These are phyloP conservation scores for Pochonia chlamydosporia DNA, from an alignment of 2,329 filamentous ascomycete species.

Conservation along the genomic window DNA sequence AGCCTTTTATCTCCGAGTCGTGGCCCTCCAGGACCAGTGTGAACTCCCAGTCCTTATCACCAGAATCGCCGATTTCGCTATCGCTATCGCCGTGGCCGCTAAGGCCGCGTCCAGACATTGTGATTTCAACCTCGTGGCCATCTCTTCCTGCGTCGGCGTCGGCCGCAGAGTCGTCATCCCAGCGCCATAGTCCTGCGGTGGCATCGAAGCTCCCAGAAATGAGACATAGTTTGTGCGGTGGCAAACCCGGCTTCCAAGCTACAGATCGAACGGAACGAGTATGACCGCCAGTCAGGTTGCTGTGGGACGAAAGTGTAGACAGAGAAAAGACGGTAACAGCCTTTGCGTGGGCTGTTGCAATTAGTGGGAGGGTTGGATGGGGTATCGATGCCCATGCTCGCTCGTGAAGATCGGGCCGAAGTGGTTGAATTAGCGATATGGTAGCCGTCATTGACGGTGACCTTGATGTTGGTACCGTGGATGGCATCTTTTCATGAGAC, in stretches of 20 bases:
- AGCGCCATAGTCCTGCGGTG: conserved; percentile 79
- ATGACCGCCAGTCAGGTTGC: conserved; percentile 78
- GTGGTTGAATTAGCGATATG: conserved; percentile 36
- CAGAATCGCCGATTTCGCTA: conserved; percentile 6
- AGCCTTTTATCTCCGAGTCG: conserved; percentile 84
- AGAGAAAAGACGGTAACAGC: conserved; percentile 87
- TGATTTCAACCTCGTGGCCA: conserved; percentile 38
- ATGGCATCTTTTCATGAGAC: conserved; percentile 4
- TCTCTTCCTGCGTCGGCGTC: conserved; percentile 18
- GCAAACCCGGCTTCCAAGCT: conserved; percentile 76
- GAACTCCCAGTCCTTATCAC: conserved; percentile 83
- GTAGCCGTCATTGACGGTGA: background rate
- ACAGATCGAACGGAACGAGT: conserved; percentile 80
- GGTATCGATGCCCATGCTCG: conserved; percentile 83
- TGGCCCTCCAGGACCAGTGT: conserved; percentile 90
- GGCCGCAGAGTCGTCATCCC: conserved; percentile 42
- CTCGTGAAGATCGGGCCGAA: conserved; percentile 54
- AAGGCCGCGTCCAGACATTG: conserved; percentile 8
- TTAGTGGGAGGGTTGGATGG: conserved; percentile 79
- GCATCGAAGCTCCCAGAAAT: conserved; percentile 93
- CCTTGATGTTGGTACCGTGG: background rate
- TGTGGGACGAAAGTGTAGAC: conserved; percentile 71
- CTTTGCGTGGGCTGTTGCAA: conserved; percentile 85
- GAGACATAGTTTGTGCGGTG: conserved; percentile 62
- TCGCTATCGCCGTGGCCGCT: conserved; percentile 8